Base-by-base conservation (phyloP, 768 basidiomycete species). In the Artomyces pyxidatus region DNA sequence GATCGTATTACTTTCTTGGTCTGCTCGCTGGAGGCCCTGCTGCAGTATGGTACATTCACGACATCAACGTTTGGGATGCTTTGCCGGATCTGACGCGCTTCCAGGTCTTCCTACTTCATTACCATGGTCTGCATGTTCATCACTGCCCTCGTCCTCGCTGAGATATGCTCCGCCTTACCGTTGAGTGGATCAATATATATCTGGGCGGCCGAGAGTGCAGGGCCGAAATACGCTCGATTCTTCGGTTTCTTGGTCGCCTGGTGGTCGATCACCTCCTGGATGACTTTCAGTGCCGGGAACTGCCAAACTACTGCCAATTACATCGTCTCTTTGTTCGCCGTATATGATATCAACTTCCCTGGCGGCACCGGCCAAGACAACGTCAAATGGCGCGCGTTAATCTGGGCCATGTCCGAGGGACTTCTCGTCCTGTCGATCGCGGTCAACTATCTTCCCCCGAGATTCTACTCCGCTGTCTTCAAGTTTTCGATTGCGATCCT, bases 181-280 rank as follows among this genome's bases (percentile, higher is more conserved):
- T 64, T 92, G 43, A 88, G 86, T 49, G 92, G 92, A 3, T 93
- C 90, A 7, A 94, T 96, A 63, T 95, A 94, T 64, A 82, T 92
- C 42, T 95, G 92, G 92, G 88, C 90, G 0, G 91, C 90, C 16
- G 91, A 91, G 61, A 90, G 89, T 59, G 92, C 89, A 4, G 92
- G 92, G 2, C 83, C 83, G 4, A 89, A 88, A 56, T 83, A 88
- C 58, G 89, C 82, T 2, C 76, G 92, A 28, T 85, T 94, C 65
- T 78, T 90, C 55, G 91, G 89, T 1, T 91, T 93, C 68, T 64
- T 90, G 48, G 91, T 93, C 14, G 91, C 91, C 27, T 95, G 88
- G 86, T 95, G 91, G 91, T 74, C 88, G 12, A 84, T 83, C 50
- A 92, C 90, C 1, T 91, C 91, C n/a, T 95, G 92, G 92, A 91